Conservation (phyloP, 2,329 filamentous ascomycete genomes). For the Stromatinia cepivora region DNA sequence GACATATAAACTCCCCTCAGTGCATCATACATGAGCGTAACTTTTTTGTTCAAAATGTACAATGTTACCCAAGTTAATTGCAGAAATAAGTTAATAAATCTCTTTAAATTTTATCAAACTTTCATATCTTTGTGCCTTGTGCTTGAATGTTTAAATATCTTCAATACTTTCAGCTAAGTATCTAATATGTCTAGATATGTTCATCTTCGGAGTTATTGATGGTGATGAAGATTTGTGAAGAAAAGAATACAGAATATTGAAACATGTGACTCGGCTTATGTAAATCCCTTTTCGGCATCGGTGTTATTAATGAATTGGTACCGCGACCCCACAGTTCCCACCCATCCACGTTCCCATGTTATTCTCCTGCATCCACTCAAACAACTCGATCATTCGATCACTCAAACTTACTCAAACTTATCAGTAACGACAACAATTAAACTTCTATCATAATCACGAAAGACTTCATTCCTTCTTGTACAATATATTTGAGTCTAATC, state of each 20-base stretch:
- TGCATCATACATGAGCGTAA: background rate
- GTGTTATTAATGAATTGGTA: background rate
- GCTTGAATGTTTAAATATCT: background rate
- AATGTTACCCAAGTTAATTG: background rate
- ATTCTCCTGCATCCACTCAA: constrained; percentile 13
- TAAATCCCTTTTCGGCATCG: background rate
- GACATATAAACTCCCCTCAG: constrained; percentile 17
- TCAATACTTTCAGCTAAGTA: no score
- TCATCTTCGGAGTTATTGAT: no score
- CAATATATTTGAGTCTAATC: constrained; percentile 13
- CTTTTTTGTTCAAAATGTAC: background rate
- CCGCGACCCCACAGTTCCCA: constrained; percentile 17
- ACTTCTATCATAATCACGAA: constrained; percentile 5
- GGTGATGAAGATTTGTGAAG: no score
- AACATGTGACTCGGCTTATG: constrained; percentile 15
- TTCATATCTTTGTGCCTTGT: no score
- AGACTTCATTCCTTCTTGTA: constrained; percentile 19
- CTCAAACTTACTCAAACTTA: background rate
- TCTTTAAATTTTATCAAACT: background rate
- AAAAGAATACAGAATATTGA: background rate
- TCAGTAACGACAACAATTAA: constrained; percentile 13
- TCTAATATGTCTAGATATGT: no score
- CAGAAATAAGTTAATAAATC: background rate
- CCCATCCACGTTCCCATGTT: background rate
- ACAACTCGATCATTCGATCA: background rate